These are phyloP conservation scores for Stylonectria norvegica DNA, from an alignment of 2,329 filamentous ascomycete genomes.

Conservation along the genomic window DNA sequence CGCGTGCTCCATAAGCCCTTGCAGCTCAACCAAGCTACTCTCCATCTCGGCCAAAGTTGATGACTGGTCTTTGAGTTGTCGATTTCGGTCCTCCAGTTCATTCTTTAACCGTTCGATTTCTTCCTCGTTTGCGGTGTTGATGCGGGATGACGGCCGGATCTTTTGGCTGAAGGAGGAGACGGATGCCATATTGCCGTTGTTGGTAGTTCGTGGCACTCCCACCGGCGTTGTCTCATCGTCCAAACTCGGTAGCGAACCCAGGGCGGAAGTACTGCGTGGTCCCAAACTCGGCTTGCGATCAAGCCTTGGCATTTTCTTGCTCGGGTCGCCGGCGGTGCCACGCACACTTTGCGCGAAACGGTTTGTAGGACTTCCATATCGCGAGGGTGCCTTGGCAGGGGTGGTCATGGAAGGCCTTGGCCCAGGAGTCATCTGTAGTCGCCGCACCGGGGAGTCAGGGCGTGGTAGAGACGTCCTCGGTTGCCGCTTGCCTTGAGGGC, in stretches of 20 bases:
- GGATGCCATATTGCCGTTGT: constrained; percentile 53
- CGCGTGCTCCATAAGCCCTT: constrained; percentile 61
- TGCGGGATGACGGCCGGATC: constrained; percentile 51
- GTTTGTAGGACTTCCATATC: constrained; percentile 45
- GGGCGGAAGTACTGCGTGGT: constrained; percentile 57
- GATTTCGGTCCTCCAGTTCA: constrained; percentile 79
- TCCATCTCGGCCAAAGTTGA: constrained; percentile 86
- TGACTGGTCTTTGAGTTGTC: constrained; percentile 84
- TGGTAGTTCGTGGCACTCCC: constrained; percentile 49
- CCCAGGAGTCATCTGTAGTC: constrained; percentile 59
- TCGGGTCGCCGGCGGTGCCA: constrained; percentile 58
- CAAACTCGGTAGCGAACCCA: constrained; percentile 49
- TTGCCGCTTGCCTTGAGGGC: constrained; percentile 65
- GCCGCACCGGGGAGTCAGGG: constrained; percentile 80
- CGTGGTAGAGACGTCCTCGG: constrained; percentile 76
- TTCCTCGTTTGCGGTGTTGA: constrained; percentile 58
- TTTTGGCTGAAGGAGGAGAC: constrained; percentile 53
- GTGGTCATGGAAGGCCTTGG: constrained; percentile 53
- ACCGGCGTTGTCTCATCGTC: constrained; percentile 58
- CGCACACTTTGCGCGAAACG: constrained; percentile 63
- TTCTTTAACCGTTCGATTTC: constrained; percentile 70
- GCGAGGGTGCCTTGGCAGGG: constrained; percentile 41
- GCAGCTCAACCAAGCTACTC: constrained; percentile 74
- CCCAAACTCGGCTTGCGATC: constrained; percentile 51
- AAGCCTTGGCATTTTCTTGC: constrained; percentile 48